Evolutionary conservation across 2,329 filamentous ascomycete genomes (phyloP), one percentile per base, ranked within the genome.

Genomic region (Penicillium sp.): DNA sequence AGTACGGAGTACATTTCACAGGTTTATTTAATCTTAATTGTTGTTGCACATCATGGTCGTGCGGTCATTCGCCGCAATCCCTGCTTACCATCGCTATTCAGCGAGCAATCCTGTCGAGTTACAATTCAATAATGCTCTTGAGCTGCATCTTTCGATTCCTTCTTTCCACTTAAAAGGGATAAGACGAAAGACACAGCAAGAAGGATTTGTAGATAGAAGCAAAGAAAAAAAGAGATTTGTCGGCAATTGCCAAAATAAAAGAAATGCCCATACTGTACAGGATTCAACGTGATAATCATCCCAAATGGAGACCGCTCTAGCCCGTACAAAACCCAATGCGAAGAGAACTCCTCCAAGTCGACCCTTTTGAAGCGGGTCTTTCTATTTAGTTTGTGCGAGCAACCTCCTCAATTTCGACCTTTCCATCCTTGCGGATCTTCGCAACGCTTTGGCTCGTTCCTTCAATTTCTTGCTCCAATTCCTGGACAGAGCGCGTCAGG

Each of bases 331-430:
- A 54, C 46, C 57, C 50, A 61, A 59, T 61, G 48, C 54, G 56
- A 51, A 55, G 52, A 55, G 50, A 50, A 46, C 53, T 42, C 41
- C 59, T 50, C 35, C 58, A 61, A 59, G 55, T 17, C 31, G 12
- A 54, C 46, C 29, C 27, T 37, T 50, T 61, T 57, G 17, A 53
- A 53, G 19, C 54, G 50, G n/a, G 37, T 52, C 56, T 56, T 56
- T 52, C 54, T 51, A 48, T 53, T 61, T 63, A 70, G 19, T 62
- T 63, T 33, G 40, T 46, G 56, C 62, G 60, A 21, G 43, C 59
- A 19, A 65, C 58, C 56, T 73, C 69, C 66, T 86, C 81, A 66
- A 91, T 86, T 38, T 80, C 79, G n/a, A 88, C 86, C 72, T 88
- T 89, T 19, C 87, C 88, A 62, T 86, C 84, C 64, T 80, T 78